Evolutionary conservation across 176 grass and related monocot species (phyloP).

Genomic region (Musa itinerans): DNA sequence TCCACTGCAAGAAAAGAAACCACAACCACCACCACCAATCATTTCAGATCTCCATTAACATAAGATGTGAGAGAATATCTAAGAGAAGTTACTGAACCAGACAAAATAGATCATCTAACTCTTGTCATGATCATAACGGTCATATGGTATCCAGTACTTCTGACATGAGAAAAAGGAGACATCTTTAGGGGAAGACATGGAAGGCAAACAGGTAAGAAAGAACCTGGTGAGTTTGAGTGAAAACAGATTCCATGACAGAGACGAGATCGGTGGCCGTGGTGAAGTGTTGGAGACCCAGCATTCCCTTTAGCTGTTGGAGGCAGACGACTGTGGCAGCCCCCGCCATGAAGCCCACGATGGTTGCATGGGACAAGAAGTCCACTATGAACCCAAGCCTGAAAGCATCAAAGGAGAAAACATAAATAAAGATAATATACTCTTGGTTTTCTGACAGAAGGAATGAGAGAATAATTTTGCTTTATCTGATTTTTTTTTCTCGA

Average conservation of each 20-base stretch:
- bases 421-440: not conserved
- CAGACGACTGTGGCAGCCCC: not conserved
- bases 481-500: not conserved
- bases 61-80: no score
- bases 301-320: conserved; percentile 10
- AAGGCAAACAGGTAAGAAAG: not conserved
- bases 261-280: not conserved
- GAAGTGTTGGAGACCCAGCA: conserved; percentile 12
- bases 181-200: no score
- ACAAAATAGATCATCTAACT: no score
- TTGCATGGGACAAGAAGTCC: conserved; percentile 6
- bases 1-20: not conserved
- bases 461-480: no score
- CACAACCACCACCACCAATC: no score
- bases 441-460: no score
- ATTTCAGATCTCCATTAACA: no score
- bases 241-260: not conserved
- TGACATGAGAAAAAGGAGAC: no score
- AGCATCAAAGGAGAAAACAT: not conserved
- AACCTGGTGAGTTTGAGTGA: conserved; percentile 3
- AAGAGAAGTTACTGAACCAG: no score
- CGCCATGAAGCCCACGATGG: conserved; percentile 8
- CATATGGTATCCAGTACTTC: no score
- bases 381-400: conserved; percentile 16
- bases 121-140: no score